Evolutionary conservation across 805 yeast species (phyloP).

Genomic region (Wickerhamiella musiphila): DNA sequence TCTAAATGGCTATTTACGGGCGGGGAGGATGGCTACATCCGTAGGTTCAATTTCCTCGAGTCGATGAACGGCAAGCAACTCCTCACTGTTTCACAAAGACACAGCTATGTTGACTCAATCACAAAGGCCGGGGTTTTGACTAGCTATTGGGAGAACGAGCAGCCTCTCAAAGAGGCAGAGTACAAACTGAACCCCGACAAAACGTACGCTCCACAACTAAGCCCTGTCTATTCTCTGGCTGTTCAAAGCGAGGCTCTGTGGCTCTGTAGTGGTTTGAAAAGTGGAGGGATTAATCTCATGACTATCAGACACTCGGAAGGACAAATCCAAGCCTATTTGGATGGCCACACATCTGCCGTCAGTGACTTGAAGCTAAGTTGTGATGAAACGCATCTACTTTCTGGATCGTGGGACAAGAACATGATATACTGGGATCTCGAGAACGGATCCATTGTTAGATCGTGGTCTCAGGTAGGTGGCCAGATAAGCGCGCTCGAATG

Average conservation of each 20-base stretch:
- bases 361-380: slow-evolving; percentile 50
- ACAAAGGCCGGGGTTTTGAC: slow-evolving; percentile 66
- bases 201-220: slow-evolving; percentile 27
- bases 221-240: slow-evolving; percentile 79
- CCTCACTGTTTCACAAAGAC: slow-evolving; percentile 79
- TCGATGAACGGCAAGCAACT: slow-evolving; percentile 78
- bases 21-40: slow-evolving; percentile 85
- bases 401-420: slow-evolving; percentile 84
- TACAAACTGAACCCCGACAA: slow-evolving; percentile 24
- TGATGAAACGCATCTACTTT: slow-evolving; percentile 44
- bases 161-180: slow-evolving; percentile 41
- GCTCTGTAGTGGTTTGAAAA: slow-evolving; percentile 59
- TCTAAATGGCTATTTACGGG: slow-evolving; percentile 83
- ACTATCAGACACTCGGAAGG: slow-evolving; percentile 77
- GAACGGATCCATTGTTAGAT: slow-evolving; percentile 37
- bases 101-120: slow-evolving; percentile 71
- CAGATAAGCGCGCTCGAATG: slow-evolving; percentile 65
- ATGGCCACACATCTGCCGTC: slow-evolving; percentile 55
- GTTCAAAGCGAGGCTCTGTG: slow-evolving; percentile 71
- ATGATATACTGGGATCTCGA: slow-evolving; percentile 75
- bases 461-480: slow-evolving; percentile 45
- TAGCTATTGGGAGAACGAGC: slow-evolving; percentile 94
- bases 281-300: slow-evolving; percentile 76
- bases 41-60: slow-evolving; percentile 74
- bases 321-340: slow-evolving; percentile 55